phyloP scores from a whole-genome alignment of 208 protist genomes.

The Leishmania lainsoni region DNA sequence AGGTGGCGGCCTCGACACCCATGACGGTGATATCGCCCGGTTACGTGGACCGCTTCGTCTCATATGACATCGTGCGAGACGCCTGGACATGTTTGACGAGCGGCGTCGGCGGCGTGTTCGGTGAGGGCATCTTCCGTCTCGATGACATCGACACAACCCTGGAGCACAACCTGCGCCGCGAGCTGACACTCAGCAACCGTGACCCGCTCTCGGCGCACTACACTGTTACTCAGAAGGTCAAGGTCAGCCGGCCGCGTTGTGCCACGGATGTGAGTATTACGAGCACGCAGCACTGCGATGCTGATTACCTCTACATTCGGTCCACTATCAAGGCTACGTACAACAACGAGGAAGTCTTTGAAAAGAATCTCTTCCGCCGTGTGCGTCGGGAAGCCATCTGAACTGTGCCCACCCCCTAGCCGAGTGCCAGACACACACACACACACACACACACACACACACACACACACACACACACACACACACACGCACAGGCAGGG shows the following conservation, averaged over 20 bases:
- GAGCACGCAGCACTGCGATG: slow-evolving; percentile 41
- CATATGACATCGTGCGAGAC: slow-evolving; percentile 55
- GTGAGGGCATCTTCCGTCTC: slow-evolving; percentile 61
- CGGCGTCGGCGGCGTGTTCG: slow-evolving; percentile 65
- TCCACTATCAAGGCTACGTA: slow-evolving; percentile 43
- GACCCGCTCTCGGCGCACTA: slow-evolving; percentile 67
- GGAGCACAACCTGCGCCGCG: slow-evolving; percentile 63
- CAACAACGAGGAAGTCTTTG: slow-evolving; percentile 48
- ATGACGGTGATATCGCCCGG: slow-evolving; percentile 37
- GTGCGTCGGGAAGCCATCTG: slow-evolving; percentile 53
- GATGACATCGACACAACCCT: slow-evolving; percentile 68
- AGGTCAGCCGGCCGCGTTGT: slow-evolving; percentile 44
- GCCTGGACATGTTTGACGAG: slow-evolving; percentile 60
- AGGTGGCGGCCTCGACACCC: slow-evolving; percentile 51
- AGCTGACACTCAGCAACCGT: slow-evolving; percentile 59
- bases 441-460: too few relatives aligned
- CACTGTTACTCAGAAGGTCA: slow-evolving; percentile 54
- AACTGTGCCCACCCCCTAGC: background rate
- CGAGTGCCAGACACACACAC: background rate
- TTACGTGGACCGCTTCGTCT: slow-evolving; percentile 44
- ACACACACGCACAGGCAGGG: background rate
- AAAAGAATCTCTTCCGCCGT: slow-evolving; percentile 51
- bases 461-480: too few relatives aligned
- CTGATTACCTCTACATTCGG: slow-evolving; percentile 49
- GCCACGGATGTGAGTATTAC: slow-evolving; percentile 54